Evolutionary conservation across 2,329 filamentous ascomycete species (phyloP), one percentile per base, ranked within the genome.

Genomic region (Verticillium longisporum): DNA sequence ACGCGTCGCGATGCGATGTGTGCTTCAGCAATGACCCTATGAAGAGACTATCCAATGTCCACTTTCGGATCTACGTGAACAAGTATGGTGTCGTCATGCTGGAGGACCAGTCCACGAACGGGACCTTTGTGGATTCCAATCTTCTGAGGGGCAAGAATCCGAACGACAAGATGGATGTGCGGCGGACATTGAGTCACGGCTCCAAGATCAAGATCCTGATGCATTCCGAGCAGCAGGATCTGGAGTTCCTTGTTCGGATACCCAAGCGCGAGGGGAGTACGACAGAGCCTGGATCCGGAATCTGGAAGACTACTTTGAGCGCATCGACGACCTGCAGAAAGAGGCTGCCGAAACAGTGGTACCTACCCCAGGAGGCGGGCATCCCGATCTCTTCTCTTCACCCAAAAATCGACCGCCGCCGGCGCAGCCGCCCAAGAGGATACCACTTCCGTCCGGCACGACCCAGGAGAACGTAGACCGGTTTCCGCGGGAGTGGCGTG

Each of bases 91-190:
- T 90, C 61, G 82, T 97, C 65, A 97, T 99, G 92, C 79, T 98
- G 13, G 88, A 97, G 73, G 95, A 99, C 71, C 84, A 88, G 71
- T 98, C 95, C 0, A 97, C 92, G n/a, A 99, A 98, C 69, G 95
- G 95, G 33, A 98, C 95, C 4, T 80, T 91, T 62, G 91, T 98
- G 61, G 93, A 98, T 74, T 82, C 85, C 31, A 78, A 80, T 18
- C 78, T 91, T 38, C 80, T 99, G 67, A 78, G 75, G 57, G 68
- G 71, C 26, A 77, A 76, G 63, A 69, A 68, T 33, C 67, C 67
- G 31, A 66, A 73, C 60, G 64, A 73, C 68, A 62, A 76, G 71
- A 61, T 70, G 71, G 38, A 78, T 71, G 64, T 72, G 62, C 80
- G 66, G 65, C 82, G 89, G 64, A 92, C 90, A 74, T 80, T 96